These are phyloP conservation scores for Nemania bipapillata DNA, from an alignment of 2,329 filamentous ascomycete species.

Conservation along the genomic window DNA sequence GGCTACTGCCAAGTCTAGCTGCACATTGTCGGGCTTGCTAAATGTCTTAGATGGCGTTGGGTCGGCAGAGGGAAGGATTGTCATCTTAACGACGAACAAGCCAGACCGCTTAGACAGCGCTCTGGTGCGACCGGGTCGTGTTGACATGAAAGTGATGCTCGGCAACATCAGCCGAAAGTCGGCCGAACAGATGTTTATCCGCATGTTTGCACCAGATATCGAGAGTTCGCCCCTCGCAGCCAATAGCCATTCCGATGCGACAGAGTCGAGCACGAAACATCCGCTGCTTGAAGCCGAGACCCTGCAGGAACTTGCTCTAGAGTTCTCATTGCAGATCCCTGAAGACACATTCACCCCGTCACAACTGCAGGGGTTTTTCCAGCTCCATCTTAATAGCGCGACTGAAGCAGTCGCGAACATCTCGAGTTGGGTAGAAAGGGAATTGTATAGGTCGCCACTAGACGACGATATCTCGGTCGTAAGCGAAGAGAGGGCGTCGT, in stretches of 20 bases:
- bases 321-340: conserved; percentile 50
- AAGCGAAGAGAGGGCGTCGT: conserved; percentile 38
- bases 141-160: conserved; percentile 67
- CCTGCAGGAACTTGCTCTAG: conserved; percentile 43
- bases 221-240: conserved; percentile 13
- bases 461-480: conserved; percentile 50
- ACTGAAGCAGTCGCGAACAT: conserved; percentile 47
- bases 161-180: conserved; percentile 52
- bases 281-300: conserved; percentile 18
- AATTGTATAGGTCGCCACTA: conserved; percentile 40
- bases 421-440: conserved; percentile 48
- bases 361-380: conserved; percentile 53
- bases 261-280: neutral
- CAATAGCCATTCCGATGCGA: conserved; percentile 11
- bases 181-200: conserved; percentile 53
- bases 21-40: conserved; percentile 69
- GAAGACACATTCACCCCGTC: conserved; percentile 53
- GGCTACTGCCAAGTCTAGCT: conserved; percentile 48
- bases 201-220: conserved; percentile 51
- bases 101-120: conserved; percentile 68
- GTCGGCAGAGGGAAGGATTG: conserved; percentile 70
- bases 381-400: conserved; percentile 50
- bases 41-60: conserved; percentile 74
- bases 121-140: conserved; percentile 68
- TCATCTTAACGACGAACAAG: conserved; percentile 75